Evolutionary conservation across 768 basidiomycete genomes (phyloP).

Genomic region (Trametes cubensis): DNA sequence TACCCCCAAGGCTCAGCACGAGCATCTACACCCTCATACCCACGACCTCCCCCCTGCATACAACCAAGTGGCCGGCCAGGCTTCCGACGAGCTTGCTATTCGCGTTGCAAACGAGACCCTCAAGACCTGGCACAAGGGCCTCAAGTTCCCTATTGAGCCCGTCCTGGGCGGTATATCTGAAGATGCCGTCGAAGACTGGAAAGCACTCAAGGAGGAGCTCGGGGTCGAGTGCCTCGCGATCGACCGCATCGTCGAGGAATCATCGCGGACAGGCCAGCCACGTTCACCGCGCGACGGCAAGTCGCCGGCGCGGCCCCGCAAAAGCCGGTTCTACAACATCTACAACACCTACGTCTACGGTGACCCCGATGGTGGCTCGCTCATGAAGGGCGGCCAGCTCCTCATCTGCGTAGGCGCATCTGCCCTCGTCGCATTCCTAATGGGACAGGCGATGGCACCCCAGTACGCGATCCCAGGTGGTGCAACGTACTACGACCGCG

Average conservation of each 20-base stretch:
- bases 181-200: constrained; percentile 77
- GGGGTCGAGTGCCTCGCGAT: constrained; percentile 78
- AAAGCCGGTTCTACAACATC: constrained; percentile 76
- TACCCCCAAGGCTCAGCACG: constrained; percentile 59
- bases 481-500: constrained; percentile 73
- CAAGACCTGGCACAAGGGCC: constrained; percentile 72
- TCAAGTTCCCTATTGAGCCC: constrained; percentile 46
- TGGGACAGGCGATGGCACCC: constrained; percentile 60
- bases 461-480: constrained; percentile 66
- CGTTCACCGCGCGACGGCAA: constrained; percentile 30
- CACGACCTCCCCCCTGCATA: constrained; percentile 77
- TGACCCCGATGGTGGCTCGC: constrained; percentile 41
- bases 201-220: constrained; percentile 74
- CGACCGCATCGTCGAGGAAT: constrained; percentile 64
- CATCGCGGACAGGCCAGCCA: constrained; percentile 39
- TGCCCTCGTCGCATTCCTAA: constrained; percentile 60
- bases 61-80: constrained; percentile 52
- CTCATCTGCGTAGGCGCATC: constrained; percentile 64
- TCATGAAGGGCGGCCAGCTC: constrained; percentile 45
- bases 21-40: constrained; percentile 36
- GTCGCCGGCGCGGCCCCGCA: constrained; percentile 27
- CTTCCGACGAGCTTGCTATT: constrained; percentile 46
- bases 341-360: constrained; percentile 73
- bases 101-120: constrained; percentile 60
- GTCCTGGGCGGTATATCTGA: constrained; percentile 59